phyloP scores from a whole-genome alignment of 2,329 filamentous ascomycete genomes.

The Phialophora tarda region DNA sequence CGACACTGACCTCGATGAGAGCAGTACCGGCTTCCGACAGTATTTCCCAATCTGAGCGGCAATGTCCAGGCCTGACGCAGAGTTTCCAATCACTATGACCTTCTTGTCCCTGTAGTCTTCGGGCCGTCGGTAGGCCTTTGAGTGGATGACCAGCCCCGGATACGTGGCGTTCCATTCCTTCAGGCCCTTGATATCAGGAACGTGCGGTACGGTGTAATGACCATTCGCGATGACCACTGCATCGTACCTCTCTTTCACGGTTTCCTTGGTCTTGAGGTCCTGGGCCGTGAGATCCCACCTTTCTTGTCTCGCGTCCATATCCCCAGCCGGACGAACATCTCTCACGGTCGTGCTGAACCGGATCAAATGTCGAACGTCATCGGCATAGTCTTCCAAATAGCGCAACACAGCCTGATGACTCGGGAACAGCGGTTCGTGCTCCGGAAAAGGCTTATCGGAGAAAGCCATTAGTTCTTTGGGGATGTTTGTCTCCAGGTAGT shows the following conservation, averaged over 20 bases:
- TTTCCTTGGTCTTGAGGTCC: constrained; percentile 54
- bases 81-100: constrained; percentile 82
- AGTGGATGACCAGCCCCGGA: constrained; percentile 70
- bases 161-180: constrained; percentile 63
- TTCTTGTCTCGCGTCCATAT: constrained; percentile 7
- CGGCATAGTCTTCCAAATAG: constrained; percentile 75
- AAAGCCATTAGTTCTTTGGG: constrained; percentile 81
- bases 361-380: constrained; percentile 70
- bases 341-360: constrained; percentile 58
- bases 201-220: constrained; percentile 72
- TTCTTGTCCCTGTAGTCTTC: constrained; percentile 70
- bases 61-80: constrained; percentile 84
- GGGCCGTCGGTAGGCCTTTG: constrained; percentile 77
- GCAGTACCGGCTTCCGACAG: constrained; percentile 65
- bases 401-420: constrained; percentile 70
- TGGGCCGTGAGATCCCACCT: constrained; percentile 60
- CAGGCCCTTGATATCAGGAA: constrained; percentile 68
- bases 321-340: constrained; percentile 17
- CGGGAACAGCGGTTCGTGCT: constrained; percentile 74
- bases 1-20: constrained; percentile 64
- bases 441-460: constrained; percentile 70
- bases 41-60: constrained; percentile 72
- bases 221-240: constrained; percentile 77
- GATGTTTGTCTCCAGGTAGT: constrained; percentile 83
- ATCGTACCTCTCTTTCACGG: constrained; percentile 64